phyloP scores from a whole-genome alignment of 208 protist species.

The Leishmania lainsoni region DNA sequence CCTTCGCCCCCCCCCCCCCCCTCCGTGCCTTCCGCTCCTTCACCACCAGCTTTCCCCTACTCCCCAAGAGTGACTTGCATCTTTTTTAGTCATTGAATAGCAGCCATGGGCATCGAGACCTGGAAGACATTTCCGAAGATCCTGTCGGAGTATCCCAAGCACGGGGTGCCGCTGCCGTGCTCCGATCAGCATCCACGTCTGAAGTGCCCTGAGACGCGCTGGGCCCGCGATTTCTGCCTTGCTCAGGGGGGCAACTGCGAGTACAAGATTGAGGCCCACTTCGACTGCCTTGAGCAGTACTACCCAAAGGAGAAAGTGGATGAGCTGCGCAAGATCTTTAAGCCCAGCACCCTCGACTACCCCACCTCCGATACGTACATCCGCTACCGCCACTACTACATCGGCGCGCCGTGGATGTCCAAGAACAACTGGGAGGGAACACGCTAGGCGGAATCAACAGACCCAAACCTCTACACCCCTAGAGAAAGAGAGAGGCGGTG shows the following conservation, averaged over 20 bases:
- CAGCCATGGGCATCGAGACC: slow-evolving; percentile 84
- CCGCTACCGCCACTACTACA: slow-evolving; percentile 82
- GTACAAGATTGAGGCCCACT: slow-evolving; percentile 94
- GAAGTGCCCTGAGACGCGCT: slow-evolving; percentile 83
- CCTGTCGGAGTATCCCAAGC: slow-evolving; percentile 78
- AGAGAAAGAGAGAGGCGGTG: neutral
- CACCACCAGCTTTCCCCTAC: too few relatives aligned
- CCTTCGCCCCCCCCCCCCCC: too few relatives aligned
- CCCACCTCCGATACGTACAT: slow-evolving; percentile 88
- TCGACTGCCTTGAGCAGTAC: slow-evolving; percentile 86
- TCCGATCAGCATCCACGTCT: slow-evolving; percentile 77
- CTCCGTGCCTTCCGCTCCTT: too few relatives aligned
- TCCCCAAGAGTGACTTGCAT: neutral
- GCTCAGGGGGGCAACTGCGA: slow-evolving; percentile 83
- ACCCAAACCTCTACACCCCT: neutral
- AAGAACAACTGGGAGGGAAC: slow-evolving; percentile 83
- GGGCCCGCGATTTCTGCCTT: slow-evolving; percentile 87
- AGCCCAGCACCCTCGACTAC: slow-evolving; percentile 85
- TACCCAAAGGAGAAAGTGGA: slow-evolving; percentile 86
- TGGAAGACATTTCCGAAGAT: slow-evolving; percentile 81
- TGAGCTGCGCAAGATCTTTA: slow-evolving; percentile 78
- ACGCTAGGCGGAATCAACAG: slow-evolving; percentile 33
- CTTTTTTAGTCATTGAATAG: neutral
- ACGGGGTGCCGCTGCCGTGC: slow-evolving; percentile 79
- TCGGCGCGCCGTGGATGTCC: slow-evolving; percentile 65